Percentiles rank a stretch among this genome's conserved stretches.
These are phyloP conservation scores for Lobosporangium transversale DNA, from an alignment of 192 early-diverging fungal genomes.

Conservation along the genomic window DNA sequence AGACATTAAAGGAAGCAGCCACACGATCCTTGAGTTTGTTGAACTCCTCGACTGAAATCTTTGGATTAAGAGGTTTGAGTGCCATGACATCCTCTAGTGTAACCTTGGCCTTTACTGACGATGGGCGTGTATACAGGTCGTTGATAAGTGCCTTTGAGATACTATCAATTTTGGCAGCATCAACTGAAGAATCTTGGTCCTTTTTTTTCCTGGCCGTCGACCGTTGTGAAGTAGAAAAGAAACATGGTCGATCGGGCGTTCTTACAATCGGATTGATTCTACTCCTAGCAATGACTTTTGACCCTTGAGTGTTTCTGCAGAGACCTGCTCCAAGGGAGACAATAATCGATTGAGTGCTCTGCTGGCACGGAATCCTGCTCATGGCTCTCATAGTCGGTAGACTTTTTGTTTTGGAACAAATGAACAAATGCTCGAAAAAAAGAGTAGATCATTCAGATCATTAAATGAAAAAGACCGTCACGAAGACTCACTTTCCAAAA, in stretches of 20 bases:
- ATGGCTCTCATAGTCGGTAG: constrained; percentile 6
- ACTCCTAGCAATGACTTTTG: neutral
- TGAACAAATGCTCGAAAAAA: neutral
- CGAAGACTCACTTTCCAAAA: too few relatives aligned
- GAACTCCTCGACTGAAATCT: constrained; percentile 27
- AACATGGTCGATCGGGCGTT: neutral
- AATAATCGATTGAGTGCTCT: constrained; percentile 14
- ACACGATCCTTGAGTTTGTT: constrained; percentile 32
- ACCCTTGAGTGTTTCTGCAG: neutral
- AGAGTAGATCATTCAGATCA: neutral
- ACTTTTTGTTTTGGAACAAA: neutral
- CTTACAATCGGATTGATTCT: neutral
- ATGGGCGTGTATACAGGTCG: constrained; percentile 17
- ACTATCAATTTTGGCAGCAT: constrained; percentile 26
- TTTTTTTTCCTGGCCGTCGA: constrained; percentile 1
- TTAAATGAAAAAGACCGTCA: constrained; percentile 24
- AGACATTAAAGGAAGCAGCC: constrained; percentile 31
- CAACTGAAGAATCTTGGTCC: neutral
- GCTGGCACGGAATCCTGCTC: constrained; percentile 31
- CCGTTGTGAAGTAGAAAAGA: neutral
- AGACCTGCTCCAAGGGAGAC: constrained; percentile 10
- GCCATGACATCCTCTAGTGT: constrained; percentile 40
- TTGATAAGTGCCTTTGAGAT: constrained; percentile 30
- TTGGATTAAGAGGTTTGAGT: constrained; percentile 14
- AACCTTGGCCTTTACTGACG: constrained; percentile 13